Conservation (phyloP, 495 filamentous ascomycete species). For the Lepidopterella palustris region DNA sequence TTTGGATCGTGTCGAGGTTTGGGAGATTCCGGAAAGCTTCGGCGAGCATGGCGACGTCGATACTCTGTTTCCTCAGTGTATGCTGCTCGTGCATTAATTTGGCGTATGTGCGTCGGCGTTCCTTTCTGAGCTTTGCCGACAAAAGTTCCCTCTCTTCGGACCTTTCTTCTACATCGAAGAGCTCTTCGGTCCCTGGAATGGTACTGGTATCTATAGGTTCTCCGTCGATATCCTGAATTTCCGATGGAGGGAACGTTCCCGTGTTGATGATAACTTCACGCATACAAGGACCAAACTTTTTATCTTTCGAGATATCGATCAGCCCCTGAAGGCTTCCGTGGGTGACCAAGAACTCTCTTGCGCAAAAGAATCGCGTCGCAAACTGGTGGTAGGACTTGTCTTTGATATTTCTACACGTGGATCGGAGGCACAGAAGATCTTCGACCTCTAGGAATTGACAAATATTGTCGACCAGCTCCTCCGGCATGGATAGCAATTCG, state of each 20-base stretch:
- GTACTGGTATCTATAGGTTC: background rate
- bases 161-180: background rate
- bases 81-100: slow-evolving; percentile 3
- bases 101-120: background rate
- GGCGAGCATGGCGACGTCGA: slow-evolving; percentile 3
- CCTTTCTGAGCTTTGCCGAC: background rate
- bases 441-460: background rate
- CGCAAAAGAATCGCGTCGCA: background rate
- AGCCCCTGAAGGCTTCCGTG: background rate
- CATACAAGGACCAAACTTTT: background rate
- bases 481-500: no score
- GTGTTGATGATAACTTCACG: background rate
- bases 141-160: background rate
- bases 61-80: slow-evolving; percentile 3
- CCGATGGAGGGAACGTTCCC: background rate
- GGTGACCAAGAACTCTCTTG: background rate
- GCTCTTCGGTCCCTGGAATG: background rate
- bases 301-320: background rate
- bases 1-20: background rate
- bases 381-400: background rate
- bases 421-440: background rate
- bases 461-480: background rate
- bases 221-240: no score
- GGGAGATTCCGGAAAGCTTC: slow-evolving; percentile 6
- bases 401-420: background rate